Evolutionary conservation across 768 basidiomycete species (phyloP).

Genomic region (Podaxis sp.): DNA sequence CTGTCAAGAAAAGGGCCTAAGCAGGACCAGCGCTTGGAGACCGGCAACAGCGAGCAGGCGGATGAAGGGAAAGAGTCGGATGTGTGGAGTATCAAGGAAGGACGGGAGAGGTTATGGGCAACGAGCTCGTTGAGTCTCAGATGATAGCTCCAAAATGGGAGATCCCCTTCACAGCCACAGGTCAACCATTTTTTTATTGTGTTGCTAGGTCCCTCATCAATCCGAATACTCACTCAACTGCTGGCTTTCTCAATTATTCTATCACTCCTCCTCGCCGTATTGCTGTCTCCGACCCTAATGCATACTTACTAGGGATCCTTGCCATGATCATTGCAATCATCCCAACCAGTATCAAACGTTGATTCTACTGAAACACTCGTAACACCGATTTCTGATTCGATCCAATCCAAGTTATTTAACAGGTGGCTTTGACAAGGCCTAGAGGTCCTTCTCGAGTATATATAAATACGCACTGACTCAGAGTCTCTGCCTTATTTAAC

Average conservation of each 20-base stretch:
- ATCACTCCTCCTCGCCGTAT: no score
- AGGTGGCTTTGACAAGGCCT: not conserved
- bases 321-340: not conserved
- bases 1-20: constrained; percentile 13
- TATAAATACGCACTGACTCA: not conserved
- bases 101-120: not conserved
- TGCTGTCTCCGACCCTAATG: no score
- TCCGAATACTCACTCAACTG: not conserved
- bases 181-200: not conserved
- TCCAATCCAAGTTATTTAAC: not conserved
- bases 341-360: not conserved
- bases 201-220: not conserved
- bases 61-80: constrained; percentile 4
- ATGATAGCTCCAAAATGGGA: constrained; percentile 10
- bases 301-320: not conserved
- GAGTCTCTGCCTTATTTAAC: no score
- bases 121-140: constrained; percentile 1
- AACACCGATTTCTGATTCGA: not conserved
- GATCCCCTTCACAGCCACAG: constrained; percentile 12
- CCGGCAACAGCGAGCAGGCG: constrained; percentile 21
- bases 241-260: not conserved
- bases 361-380: not conserved
- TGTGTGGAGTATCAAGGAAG: constrained; percentile 13
- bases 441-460: not conserved
- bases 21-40: constrained; percentile 19